These are phyloP conservation scores for Helminthosporium solani DNA, from an alignment of 2,329 filamentous ascomycete species.

Conservation along the genomic window DNA sequence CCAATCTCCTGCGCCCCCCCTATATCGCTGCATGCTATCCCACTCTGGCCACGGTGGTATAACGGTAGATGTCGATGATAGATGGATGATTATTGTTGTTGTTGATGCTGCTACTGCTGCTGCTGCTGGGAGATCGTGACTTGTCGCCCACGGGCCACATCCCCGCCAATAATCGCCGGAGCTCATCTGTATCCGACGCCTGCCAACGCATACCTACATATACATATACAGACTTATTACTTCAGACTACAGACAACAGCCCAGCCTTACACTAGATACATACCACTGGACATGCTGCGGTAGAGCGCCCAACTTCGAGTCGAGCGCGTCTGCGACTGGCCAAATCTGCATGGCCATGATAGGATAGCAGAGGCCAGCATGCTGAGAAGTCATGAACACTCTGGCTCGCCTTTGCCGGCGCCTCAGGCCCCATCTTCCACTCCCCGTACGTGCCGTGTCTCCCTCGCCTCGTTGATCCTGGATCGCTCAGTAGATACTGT, in stretches of 20 bases:
- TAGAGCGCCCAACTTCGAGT: constrained; percentile 8
- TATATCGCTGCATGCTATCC: not conserved
- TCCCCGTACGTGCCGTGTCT: constrained; percentile 56
- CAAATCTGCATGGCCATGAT: not conserved
- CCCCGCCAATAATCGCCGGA: constrained; percentile 11
- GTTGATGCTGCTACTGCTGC: too few species aligned
- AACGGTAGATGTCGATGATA: too few species aligned
- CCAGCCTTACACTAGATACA: not conserved
- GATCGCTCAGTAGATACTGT: not conserved
- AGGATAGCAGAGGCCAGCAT: constrained; percentile 30
- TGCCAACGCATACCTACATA: constrained; percentile 21
- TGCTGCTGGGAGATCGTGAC: not conserved
- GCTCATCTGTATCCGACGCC: constrained; percentile 9
- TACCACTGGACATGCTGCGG: constrained; percentile 14
- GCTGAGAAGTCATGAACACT: constrained; percentile 39
- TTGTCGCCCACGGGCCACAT: not conserved
- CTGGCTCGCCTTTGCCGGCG: constrained; percentile 59
- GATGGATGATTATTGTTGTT: too few species aligned
- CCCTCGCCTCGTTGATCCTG: constrained; percentile 2
- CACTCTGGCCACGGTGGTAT: too few species aligned
- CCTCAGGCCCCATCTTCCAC: constrained; percentile 51
- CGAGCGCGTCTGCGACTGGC: not conserved
- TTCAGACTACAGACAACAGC: not conserved
- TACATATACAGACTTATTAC: not conserved
- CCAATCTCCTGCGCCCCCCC: not conserved